phyloP scores from a whole-genome alignment of 2,329 filamentous ascomycete species.

The Fusarium gaditjirri region DNA sequence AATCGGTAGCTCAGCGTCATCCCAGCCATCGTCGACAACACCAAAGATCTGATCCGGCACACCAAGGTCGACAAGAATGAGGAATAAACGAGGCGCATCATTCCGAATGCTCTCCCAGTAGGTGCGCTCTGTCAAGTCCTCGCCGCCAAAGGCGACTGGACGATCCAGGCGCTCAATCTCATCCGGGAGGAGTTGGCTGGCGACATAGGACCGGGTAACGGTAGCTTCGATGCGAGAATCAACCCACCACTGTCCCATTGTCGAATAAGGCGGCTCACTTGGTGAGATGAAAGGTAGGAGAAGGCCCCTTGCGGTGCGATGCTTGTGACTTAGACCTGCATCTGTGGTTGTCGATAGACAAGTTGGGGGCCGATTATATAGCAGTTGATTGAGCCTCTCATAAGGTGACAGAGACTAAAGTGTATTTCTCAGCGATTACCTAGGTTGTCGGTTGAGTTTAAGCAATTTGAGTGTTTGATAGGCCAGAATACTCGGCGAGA shows the following conservation, averaged over 20 bases:
- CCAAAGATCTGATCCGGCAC: slow-evolving; percentile 79
- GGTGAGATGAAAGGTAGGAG: slow-evolving; percentile 17
- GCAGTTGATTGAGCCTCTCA: slow-evolving; percentile 11
- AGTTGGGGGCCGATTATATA: slow-evolving; percentile 10
- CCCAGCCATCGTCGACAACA: slow-evolving; percentile 80
- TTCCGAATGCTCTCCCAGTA: slow-evolving; percentile 82
- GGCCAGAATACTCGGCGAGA: slow-evolving; percentile 19
- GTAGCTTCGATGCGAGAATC: slow-evolving; percentile 74
- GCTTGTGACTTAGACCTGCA: slow-evolving; percentile 28
- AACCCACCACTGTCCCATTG: slow-evolving; percentile 73
- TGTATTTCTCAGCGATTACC: slow-evolving; percentile 4
- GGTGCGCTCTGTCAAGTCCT: slow-evolving; percentile 75
- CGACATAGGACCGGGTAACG: slow-evolving; percentile 75
- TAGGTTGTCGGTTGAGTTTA: background rate
- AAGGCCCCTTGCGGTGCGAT: slow-evolving; percentile 27
- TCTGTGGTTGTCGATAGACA: slow-evolving; percentile 27
- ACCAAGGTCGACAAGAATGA: slow-evolving; percentile 76
- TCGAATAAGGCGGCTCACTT: slow-evolving; percentile 21
- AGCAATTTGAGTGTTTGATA: slow-evolving; percentile 11
- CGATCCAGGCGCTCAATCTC: slow-evolving; percentile 71
- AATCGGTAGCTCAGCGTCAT: slow-evolving; percentile 79
- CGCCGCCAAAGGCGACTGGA: slow-evolving; percentile 71
- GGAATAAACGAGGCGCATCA: slow-evolving; percentile 75
- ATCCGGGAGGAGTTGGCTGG: slow-evolving; percentile 69
- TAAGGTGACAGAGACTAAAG: background rate